phyloP scores from a whole-genome alignment of 768 basidiomycete species.

The Tulasnella sp. region DNA sequence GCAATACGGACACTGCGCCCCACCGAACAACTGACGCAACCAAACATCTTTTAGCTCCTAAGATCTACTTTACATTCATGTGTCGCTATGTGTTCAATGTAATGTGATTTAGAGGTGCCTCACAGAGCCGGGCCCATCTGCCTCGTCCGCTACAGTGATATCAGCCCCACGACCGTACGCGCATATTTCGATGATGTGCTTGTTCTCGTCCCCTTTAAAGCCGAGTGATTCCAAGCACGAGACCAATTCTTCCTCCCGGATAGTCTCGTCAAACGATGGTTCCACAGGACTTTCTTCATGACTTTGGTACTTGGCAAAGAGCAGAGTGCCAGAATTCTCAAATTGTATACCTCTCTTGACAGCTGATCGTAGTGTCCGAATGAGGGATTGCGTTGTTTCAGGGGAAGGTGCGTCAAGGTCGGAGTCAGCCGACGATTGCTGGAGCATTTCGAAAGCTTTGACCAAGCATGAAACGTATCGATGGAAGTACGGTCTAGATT shows the following conservation, averaged over 20 bases:
- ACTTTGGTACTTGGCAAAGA: not conserved
- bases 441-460: not conserved
- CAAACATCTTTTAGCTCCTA: not conserved
- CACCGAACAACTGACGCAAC: not conserved
- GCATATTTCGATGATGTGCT: not conserved
- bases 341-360: not conserved
- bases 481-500: not conserved
- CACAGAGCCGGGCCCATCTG: slow-evolving; percentile 1
- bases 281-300: not conserved
- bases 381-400: not conserved
- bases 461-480: not conserved
- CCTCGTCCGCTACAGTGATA: not conserved
- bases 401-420: not conserved
- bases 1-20: slow-evolving; percentile 25
- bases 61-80: not conserved
- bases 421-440: not conserved
- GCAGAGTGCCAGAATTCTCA: not conserved
- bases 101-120: slow-evolving; percentile 7
- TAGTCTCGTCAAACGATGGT: not conserved
- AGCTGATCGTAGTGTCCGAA: not conserved
- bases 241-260: not conserved
- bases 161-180: not conserved
- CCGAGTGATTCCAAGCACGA: not conserved
- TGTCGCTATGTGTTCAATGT: not conserved
- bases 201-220: not conserved